Evolutionary conservation across 202 grass and related monocot genomes (phyloP).

Genomic region (Schoenoplectus tabernaemontani): DNA sequence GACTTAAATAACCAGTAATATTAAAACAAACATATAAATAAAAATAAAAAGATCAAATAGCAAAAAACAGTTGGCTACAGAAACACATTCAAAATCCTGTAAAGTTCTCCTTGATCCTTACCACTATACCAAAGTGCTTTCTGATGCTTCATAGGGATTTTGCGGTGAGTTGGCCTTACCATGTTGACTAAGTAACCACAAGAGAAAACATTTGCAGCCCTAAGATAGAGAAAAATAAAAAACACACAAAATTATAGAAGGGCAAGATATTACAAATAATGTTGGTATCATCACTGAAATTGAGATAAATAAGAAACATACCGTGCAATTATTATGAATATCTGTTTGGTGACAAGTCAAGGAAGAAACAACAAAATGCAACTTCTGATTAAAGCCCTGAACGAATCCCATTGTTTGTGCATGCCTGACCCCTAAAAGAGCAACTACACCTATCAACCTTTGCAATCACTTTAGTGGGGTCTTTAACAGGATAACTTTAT

Average conservation of each 20-base stretch:
- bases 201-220: constrained; percentile 88
- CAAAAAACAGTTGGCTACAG: background rate
- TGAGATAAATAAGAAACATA: constrained; percentile 33
- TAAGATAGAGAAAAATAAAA: constrained; percentile 25
- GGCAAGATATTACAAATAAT: background rate
- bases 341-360: constrained; percentile 57
- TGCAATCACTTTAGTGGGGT: background rate
- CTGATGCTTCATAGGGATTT: constrained; percentile 89
- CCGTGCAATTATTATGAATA: constrained; percentile 95
- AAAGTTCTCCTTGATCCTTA: constrained; percentile 33
- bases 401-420: background rate
- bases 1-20: background rate
- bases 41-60: background rate
- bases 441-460: background rate
- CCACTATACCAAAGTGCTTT: constrained; percentile 99
- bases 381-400: background rate
- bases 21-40: background rate
- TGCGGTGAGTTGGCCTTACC: constrained; percentile 62
- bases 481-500: background rate
- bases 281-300: constrained; percentile 5
- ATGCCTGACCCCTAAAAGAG: background rate
- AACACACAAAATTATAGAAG: constrained; percentile 13
- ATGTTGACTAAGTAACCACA: constrained; percentile 92
- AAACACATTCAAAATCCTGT: constrained; percentile 1
- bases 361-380: constrained; percentile 29